Evolutionary conservation across 495 filamentous ascomycete genomes (phyloP).

Genomic region (Aspergillus egyptiacus): DNA sequence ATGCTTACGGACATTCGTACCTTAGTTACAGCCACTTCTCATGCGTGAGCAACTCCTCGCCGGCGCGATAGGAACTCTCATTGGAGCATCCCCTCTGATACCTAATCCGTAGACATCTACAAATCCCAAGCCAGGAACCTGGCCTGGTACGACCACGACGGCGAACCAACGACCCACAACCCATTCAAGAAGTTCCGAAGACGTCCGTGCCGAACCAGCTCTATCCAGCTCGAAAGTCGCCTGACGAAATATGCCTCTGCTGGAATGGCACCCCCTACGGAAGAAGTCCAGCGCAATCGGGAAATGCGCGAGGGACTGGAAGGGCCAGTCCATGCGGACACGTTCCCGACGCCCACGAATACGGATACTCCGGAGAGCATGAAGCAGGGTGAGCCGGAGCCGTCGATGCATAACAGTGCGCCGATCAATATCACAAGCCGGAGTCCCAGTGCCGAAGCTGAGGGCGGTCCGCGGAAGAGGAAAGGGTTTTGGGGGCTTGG

Average conservation of each 20-base stretch:
- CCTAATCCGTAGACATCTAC: conserved; percentile 37
- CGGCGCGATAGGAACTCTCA: too few relatives aligned
- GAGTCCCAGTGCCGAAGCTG: conserved; percentile 5
- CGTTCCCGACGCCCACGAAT: conserved; percentile 27
- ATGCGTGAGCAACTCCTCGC: conserved; percentile 8
- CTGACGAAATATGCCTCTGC: conserved; percentile 17
- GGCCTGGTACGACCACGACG: conserved; percentile 46
- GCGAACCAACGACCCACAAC: conserved; percentile 38
- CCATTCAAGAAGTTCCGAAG: conserved; percentile 44
- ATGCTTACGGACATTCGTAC: too few relatives aligned
- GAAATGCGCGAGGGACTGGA: conserved; percentile 27
- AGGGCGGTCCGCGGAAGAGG: conserved; percentile 23
- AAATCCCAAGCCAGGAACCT: conserved; percentile 37
- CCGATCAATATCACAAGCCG: conserved; percentile 32
- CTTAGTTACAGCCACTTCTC: too few relatives aligned
- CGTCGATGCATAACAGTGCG: conserved; percentile 30
- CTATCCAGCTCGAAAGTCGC: conserved; percentile 30
- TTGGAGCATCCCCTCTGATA: background rate
- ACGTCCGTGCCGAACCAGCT: conserved; percentile 25
- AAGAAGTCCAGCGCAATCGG: conserved; percentile 22
- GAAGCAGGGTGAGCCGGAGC: conserved; percentile 18
- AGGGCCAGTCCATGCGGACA: conserved; percentile 24
- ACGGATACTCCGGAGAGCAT: conserved; percentile 17
- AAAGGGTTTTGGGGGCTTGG: too few relatives aligned
- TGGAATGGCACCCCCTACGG: conserved; percentile 24